These are phyloP conservation scores for Russula sp. DNA, from an alignment of 768 basidiomycete genomes.

Conservation along the genomic window DNA sequence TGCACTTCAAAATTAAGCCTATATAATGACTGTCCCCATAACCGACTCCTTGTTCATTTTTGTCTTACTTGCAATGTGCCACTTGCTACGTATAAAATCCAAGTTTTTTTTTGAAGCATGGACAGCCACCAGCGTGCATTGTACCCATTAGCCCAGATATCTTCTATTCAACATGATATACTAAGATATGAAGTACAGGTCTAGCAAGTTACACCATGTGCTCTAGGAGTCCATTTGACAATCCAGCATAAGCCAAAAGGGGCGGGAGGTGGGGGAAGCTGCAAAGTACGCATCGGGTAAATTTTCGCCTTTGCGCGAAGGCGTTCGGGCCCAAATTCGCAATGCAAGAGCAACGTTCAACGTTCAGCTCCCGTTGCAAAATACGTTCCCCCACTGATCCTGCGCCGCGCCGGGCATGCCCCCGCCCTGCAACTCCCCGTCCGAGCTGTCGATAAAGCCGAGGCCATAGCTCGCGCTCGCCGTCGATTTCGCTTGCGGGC, in stretches of 20 bases:
- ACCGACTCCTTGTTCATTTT: not conserved
- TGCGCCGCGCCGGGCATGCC: conserved; percentile 50
- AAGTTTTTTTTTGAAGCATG: not conserved
- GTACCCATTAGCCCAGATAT: not conserved
- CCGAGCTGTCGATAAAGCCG: conserved; percentile 57
- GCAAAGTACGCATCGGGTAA: not conserved
- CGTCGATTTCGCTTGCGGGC: conserved; percentile 55
- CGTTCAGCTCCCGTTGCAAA: conserved; percentile 47
- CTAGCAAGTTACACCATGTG: not conserved
- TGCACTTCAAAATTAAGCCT: conserved; percentile 99
- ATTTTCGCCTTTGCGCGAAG: not conserved
- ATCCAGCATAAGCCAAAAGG: no score
- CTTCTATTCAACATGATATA: not conserved
- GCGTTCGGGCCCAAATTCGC: not conserved
- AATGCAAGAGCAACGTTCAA: not conserved
- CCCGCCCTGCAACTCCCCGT: conserved; percentile 37
- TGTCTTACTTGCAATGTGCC: conserved; percentile 1
- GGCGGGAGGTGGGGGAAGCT: no score
- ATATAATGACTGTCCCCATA: conserved; percentile 42
- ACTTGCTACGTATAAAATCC: conserved; percentile 1
- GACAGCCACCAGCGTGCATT: not conserved
- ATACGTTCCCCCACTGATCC: conserved; percentile 69
- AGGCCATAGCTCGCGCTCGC: conserved; percentile 67
- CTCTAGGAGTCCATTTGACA: no score
- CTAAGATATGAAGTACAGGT: not conserved